Conservation (phyloP, 495 filamentous ascomycete genomes). For the Chaetomidium leptoderma region DNA sequence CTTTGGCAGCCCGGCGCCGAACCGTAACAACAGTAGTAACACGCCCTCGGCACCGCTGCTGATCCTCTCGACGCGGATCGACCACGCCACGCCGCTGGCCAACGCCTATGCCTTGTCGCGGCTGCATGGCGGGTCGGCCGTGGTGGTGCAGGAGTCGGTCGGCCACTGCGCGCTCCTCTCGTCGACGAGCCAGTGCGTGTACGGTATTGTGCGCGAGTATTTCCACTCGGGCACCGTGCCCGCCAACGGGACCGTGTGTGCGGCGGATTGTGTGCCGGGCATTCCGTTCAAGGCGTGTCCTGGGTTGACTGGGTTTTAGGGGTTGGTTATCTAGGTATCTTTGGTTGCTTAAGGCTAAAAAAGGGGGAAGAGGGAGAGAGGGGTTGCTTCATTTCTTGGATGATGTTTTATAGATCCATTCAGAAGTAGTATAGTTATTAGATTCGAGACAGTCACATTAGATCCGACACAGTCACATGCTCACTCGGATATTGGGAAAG, state of each 20-base stretch:
- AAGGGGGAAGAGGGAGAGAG: too few relatives aligned
- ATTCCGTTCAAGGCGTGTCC: constrained; percentile 2
- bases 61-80: constrained; percentile 28
- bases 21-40: too few relatives aligned
- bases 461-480: too few relatives aligned
- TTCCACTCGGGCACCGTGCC: constrained; percentile 31
- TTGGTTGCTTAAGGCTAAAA: too few relatives aligned
- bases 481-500: too few relatives aligned
- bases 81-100: constrained; percentile 34
- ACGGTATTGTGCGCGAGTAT: constrained; percentile 24
- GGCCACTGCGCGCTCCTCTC: constrained; percentile 28
- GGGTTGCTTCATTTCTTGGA: too few relatives aligned
- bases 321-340: too few relatives aligned
- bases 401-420: too few relatives aligned
- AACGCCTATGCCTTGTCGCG: constrained; percentile 29
- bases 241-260: constrained; percentile 22
- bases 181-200: constrained; percentile 26
- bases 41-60: constrained; percentile 17
- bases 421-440: too few relatives aligned
- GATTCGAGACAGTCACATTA: too few relatives aligned
- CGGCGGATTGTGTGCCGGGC: constrained; percentile 22
- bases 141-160: constrained; percentile 29
- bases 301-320: too few relatives aligned
- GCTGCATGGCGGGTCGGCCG: constrained; percentile 23
- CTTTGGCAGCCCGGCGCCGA: constrained; percentile 25